Conservation (phyloP, 305 asterid genomes). For the Solanum hybrid region DNA sequence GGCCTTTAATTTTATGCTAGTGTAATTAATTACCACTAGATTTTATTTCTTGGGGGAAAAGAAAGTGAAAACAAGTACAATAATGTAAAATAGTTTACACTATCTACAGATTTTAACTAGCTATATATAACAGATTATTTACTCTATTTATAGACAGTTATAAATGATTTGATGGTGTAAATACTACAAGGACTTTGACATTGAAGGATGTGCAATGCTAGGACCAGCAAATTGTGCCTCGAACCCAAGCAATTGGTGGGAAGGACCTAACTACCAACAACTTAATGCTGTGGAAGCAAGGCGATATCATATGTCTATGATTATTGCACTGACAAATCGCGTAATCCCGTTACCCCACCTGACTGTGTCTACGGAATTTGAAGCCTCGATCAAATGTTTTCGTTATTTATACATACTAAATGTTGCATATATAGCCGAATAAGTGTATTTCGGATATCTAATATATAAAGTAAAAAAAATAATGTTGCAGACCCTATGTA, state of each 20-base stretch:
- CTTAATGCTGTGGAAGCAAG: constrained; percentile 36
- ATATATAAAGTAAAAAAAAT: not conserved
- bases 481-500: not conserved
- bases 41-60: too few relatives aligned
- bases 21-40: not conserved
- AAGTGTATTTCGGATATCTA: not conserved
- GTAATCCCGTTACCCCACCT: constrained; percentile 17
- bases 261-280: constrained; percentile 32
- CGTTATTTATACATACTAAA: not conserved
- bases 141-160: constrained; percentile 23
- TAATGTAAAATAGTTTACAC: not conserved
- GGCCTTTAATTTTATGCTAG: constrained; percentile 48
- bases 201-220: constrained; percentile 56
- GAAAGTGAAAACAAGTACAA: not conserved
- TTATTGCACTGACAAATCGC: constrained; percentile 54
- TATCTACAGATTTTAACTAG: not conserved
- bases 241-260: constrained; percentile 58
- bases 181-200: constrained; percentile 44
- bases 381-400: not conserved
- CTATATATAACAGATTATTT: not conserved
- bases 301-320: constrained; percentile 50
- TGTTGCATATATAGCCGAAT: not conserved
- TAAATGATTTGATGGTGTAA: not conserved
- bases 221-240: constrained; percentile 46
- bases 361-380: constrained; percentile 34